Evolutionary conservation across 768 basidiomycete genomes (phyloP).

Genomic region (Lepiota brunneoincarnata): DNA sequence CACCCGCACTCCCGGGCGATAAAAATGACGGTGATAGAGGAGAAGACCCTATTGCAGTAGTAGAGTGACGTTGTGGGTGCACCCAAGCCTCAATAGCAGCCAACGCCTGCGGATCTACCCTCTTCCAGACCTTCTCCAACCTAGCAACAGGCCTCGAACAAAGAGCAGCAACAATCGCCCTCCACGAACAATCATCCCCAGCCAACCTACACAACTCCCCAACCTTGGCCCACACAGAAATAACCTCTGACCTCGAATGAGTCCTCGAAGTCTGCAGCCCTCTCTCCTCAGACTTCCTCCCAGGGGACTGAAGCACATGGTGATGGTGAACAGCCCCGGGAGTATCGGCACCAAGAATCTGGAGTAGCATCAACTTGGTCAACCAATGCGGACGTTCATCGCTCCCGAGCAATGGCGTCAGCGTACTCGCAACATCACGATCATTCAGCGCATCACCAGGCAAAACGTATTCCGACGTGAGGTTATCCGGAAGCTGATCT

Average conservation of each 20-base stretch:
- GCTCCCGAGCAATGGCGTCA: slow-evolving; percentile 55
- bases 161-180: slow-evolving; percentile 66
- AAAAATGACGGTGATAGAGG: background rate
- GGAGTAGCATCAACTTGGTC: slow-evolving; percentile 67
- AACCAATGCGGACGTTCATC: slow-evolving; percentile 80
- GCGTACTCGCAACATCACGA: background rate
- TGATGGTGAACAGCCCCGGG: slow-evolving; percentile 17
- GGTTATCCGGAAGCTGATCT: slow-evolving; percentile 49
- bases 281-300: slow-evolving; percentile 32
- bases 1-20: slow-evolving; percentile 25
- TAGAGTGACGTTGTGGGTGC: slow-evolving; percentile 21
- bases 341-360: slow-evolving; percentile 64
- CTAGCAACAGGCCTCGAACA: slow-evolving; percentile 74
- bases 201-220: slow-evolving; percentile 69
- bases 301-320: slow-evolving; percentile 23
- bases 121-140: slow-evolving; percentile 76
- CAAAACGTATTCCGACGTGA: slow-evolving; percentile 46
- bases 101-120: slow-evolving; percentile 60
- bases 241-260: slow-evolving; percentile 70
- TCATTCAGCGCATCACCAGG: slow-evolving; percentile 13
- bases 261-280: slow-evolving; percentile 47
- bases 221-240: slow-evolving; percentile 69
- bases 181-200: slow-evolving; percentile 82
- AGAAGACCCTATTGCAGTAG: slow-evolving; percentile 19
- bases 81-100: slow-evolving; percentile 69